phyloP scores from a whole-genome alignment of 257 asterid genomes.

The Fraxinus cuspidata region DNA sequence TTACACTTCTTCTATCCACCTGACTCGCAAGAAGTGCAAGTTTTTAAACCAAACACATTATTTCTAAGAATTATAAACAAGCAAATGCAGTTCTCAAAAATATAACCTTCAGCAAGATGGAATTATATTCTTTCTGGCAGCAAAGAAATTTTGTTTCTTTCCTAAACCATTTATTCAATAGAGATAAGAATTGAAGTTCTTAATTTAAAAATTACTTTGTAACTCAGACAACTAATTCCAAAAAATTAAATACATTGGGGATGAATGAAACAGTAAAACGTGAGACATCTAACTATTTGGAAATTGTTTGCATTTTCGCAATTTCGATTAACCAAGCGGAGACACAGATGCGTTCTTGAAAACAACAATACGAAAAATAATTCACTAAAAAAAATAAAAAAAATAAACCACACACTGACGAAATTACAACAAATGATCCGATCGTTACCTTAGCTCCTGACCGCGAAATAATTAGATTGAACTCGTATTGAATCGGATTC shows the following conservation, averaged over 20 bases:
- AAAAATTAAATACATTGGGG: background rate
- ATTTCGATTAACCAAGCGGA: background rate
- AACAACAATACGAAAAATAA: background rate
- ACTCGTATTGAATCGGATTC: background rate
- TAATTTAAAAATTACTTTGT: background rate
- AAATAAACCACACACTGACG: background rate
- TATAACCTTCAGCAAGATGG: background rate
- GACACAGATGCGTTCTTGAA: slow-evolving; percentile 12
- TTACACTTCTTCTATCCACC: background rate
- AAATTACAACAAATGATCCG: background rate
- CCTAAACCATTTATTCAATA: slow-evolving; percentile 2
- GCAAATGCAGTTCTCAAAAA: background rate
- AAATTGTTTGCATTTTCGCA: background rate
- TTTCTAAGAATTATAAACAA: background rate
- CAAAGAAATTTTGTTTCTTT: background rate
- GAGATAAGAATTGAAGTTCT: background rate
- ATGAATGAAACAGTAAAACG: background rate
- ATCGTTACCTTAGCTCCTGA: slow-evolving; percentile 23
- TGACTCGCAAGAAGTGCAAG: background rate
- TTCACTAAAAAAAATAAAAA: background rate
- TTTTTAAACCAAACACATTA: background rate
- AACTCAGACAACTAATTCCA: background rate
- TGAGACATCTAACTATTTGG: background rate
- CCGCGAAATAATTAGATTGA: slow-evolving; percentile 13
- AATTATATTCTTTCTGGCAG: background rate